A percentile compares a stretch with the other conserved stretches of the same genome.
These are phyloP conservation scores for Rhododendron ovatum DNA, from an alignment of 148 eudicot genomes.

Conservation along the genomic window DNA sequence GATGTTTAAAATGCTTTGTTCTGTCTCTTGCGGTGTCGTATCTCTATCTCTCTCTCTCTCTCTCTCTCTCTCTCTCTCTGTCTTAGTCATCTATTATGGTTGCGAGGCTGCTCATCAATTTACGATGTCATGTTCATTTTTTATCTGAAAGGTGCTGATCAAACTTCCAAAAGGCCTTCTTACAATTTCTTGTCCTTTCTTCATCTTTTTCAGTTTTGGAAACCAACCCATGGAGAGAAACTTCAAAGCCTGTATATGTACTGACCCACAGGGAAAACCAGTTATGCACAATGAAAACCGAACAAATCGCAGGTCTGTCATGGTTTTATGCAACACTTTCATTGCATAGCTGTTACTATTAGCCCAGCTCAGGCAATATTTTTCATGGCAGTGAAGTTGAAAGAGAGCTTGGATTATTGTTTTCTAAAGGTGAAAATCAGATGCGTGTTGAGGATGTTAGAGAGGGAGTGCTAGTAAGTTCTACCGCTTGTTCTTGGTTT, in stretches of 20 bases:
- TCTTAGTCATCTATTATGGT: not conserved
- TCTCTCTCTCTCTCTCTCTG: not conserved
- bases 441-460: constrained; percentile 96
- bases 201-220: constrained; percentile 57
- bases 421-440: constrained; percentile 70
- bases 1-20: not conserved
- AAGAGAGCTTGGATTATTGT: constrained; percentile 78
- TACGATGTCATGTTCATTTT: not conserved
- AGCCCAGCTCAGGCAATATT: constrained; percentile 14
- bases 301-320: constrained; percentile 65
- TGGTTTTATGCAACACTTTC: not conserved
- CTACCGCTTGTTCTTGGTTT: not conserved
- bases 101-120: not conserved
- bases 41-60: not conserved
- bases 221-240: constrained; percentile 90
- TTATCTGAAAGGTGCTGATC: not conserved
- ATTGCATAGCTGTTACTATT: not conserved
- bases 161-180: not conserved
- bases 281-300: constrained; percentile 98
- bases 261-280: constrained; percentile 86
- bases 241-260: constrained; percentile 82
- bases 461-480: constrained; percentile 92
- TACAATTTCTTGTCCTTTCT: not conserved
- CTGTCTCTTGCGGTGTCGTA: not conserved
- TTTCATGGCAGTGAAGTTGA: constrained; percentile 79